Conservation (phyloP, 129 eudicot genomes). For the Apium graveolens region DNA sequence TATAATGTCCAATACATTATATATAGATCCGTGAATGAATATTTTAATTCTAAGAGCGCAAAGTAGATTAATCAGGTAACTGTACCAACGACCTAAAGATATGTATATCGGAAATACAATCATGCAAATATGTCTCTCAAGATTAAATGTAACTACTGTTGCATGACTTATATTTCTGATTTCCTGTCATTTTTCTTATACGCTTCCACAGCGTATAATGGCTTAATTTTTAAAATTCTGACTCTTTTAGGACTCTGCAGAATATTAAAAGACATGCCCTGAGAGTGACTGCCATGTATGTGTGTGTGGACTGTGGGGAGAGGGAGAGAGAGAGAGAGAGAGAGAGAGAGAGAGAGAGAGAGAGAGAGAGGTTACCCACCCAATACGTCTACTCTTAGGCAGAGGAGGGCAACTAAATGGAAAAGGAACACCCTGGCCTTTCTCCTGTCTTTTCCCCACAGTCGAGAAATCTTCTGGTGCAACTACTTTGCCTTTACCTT, state of each 20-base stretch:
- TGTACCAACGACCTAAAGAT: not conserved
- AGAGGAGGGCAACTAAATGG: conserved; percentile 24
- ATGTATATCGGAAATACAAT: not conserved
- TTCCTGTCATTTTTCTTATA: not conserved
- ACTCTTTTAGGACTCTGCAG: not conserved
- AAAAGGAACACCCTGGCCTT: conserved; percentile 13
- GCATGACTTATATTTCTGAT: not conserved
- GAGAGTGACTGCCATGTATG: not conserved
- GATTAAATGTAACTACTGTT: not conserved
- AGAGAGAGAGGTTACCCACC: conserved; percentile 20
- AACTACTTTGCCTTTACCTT: conserved; percentile 14
- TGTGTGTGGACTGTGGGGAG: not conserved
- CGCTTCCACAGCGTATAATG: not conserved
- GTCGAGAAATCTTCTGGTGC: not conserved
- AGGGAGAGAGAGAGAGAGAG: not conserved
- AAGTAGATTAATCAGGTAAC: not conserved
- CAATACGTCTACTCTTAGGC: conserved; percentile 16
- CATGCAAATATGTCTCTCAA: not conserved
- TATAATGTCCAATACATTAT: not conserved
- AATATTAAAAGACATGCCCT: not conserved
- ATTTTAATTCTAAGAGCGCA: not conserved
- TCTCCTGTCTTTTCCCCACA: conserved; percentile 8
- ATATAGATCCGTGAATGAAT: not conserved
- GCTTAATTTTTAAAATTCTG: not conserved
- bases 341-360: no score